Evolutionary conservation across 371 early-diverging fungal species (phyloP).

Genomic region (Massospora cicadina): DNA sequence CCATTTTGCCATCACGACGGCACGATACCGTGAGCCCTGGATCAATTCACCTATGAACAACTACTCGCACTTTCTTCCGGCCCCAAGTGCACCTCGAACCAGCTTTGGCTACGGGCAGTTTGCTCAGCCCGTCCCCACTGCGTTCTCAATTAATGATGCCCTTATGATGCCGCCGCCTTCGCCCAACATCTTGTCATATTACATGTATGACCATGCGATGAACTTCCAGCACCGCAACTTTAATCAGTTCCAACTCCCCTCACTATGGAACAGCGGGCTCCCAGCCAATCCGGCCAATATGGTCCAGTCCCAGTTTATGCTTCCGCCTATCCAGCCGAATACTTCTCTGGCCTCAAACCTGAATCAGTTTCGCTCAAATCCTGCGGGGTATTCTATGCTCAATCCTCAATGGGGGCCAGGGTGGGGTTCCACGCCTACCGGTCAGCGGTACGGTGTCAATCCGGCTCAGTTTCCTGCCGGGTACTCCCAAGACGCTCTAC

Average conservation of each 20-base stretch:
- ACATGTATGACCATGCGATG: slow-evolving; percentile 13
- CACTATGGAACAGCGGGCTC: not conserved
- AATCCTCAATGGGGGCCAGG: not conserved
- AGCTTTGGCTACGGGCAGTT: not conserved
- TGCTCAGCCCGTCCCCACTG: not conserved
- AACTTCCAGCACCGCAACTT: slow-evolving; percentile 3
- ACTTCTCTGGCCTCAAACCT: not conserved
- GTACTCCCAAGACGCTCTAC: not conserved
- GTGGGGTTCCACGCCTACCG: not conserved
- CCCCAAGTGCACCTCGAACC: not conserved
- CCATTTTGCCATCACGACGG: slow-evolving; percentile 10
- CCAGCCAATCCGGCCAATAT: not conserved
- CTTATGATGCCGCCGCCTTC: slow-evolving; percentile 25
- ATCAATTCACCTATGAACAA: not conserved
- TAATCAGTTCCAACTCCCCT: not conserved
- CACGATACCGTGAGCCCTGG: slow-evolving; percentile 8
- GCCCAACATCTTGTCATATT: slow-evolving; percentile 23
- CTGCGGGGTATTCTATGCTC: not conserved
- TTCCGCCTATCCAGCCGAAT: not conserved
- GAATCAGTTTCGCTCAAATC: not conserved
- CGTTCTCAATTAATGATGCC: slow-evolving; percentile 5
- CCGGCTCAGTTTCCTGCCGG: not conserved
- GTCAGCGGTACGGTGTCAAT: not conserved
- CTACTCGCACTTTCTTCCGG: slow-evolving; percentile 6
- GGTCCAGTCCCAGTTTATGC: not conserved